Evolutionary conservation across 108 stramenopile species (phyloP).

Genomic region (Cyclostephanos invisitatus): DNA sequence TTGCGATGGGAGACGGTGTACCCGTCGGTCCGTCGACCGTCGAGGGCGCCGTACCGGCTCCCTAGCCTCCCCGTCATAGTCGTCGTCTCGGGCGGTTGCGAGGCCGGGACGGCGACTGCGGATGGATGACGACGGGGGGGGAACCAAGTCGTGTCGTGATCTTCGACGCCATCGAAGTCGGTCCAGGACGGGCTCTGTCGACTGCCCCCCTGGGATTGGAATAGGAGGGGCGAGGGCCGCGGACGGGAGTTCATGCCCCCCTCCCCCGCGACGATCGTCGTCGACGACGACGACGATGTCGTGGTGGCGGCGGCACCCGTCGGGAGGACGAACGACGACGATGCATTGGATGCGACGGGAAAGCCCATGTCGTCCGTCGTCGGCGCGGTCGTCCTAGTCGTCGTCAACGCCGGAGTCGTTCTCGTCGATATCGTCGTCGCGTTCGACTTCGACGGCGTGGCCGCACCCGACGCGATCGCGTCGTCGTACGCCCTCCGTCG

Average conservation of each 20-base stretch:
- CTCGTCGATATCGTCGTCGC: background rate
- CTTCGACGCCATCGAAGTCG: background rate
- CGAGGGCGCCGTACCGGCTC: background rate
- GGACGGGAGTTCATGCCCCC: background rate
- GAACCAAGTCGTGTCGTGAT: background rate
- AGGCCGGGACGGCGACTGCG: too few relatives aligned
- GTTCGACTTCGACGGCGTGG: background rate
- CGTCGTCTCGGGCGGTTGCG: background rate
- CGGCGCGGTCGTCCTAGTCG: background rate
- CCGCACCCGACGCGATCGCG: background rate
- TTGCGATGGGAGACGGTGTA: background rate
- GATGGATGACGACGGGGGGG: too few relatives aligned
- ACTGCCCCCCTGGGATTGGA: background rate
- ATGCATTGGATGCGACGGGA: background rate
- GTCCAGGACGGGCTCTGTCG: background rate
- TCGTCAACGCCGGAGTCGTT: background rate
- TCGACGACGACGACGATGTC: background rate
- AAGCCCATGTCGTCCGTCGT: constrained; percentile 22
- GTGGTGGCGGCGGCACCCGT: background rate
- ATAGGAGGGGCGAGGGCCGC: background rate
- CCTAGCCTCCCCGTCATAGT: background rate
- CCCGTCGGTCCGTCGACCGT: background rate
- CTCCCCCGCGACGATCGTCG: background rate
- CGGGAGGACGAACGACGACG: background rate
- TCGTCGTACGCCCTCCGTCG: constrained; percentile 26